These are phyloP conservation scores for Candolleomyces efflorescens DNA, from an alignment of 768 basidiomycete species.

Conservation along the genomic window DNA sequence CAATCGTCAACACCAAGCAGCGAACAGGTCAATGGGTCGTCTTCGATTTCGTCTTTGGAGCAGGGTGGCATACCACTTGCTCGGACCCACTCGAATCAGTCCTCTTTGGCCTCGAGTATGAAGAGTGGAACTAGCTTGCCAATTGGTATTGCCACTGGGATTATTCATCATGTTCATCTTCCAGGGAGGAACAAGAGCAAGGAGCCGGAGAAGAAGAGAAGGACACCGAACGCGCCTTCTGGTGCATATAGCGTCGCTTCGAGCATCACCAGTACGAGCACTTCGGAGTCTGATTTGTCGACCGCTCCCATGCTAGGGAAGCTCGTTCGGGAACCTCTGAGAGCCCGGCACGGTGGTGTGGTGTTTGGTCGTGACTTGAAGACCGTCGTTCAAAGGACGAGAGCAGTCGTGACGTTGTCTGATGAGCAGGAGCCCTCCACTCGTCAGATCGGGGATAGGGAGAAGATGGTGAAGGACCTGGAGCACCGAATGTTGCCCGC, in stretches of 20 bases:
- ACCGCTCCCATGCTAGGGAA: conserved; percentile 53
- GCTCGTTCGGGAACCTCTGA: conserved; percentile 49
- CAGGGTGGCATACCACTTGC: conserved; percentile 19
- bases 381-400: conserved; percentile 23
- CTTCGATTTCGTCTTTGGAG: conserved; percentile 21
- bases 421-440: conserved; percentile 5
- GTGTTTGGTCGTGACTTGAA: conserved; percentile 67
- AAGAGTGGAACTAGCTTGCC: conserved; percentile 16
- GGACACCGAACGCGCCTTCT: conserved; percentile 61
- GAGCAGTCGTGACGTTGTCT: conserved; percentile 20
- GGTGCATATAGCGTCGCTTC: conserved; percentile 53
- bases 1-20: conserved; percentile 44
- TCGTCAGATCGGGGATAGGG: neutral
- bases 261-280: conserved; percentile 32
- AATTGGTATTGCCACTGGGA: conserved; percentile 1
- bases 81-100: conserved; percentile 38
- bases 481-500: conserved; percentile 63
- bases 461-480: conserved; percentile 25
- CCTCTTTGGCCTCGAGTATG: conserved; percentile 15
- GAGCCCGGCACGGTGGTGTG: conserved; percentile 34
- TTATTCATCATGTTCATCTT: conserved; percentile 5
- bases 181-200: conserved; percentile 3
- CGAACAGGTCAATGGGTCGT: conserved; percentile 1
- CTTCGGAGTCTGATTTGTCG: conserved; percentile 47
- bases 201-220: conserved; percentile 32